Evolutionary conservation across 352 stramenopile genomes (phyloP).

Genomic region (Phytopythium sindhum): DNA sequence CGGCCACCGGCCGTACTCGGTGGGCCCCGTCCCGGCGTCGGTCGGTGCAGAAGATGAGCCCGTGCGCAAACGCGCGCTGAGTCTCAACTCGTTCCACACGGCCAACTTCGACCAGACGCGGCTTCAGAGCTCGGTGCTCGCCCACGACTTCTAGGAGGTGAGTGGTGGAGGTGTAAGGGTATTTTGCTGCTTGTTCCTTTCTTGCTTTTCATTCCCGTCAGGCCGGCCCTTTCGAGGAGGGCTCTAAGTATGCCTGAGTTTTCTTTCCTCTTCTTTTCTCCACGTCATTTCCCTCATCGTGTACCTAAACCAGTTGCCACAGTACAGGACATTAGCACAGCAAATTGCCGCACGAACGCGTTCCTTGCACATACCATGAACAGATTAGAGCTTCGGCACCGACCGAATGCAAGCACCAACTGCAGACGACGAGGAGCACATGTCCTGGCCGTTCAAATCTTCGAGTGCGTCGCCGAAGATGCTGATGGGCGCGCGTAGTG

Average conservation of each 20-base stretch:
- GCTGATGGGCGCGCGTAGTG: background rate
- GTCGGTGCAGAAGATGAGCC: constrained; percentile 23
- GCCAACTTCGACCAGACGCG: constrained; percentile 77
- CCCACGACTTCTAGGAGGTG: constrained; percentile 35
- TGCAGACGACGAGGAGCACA: background rate
- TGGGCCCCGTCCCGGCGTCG: constrained; percentile 18
- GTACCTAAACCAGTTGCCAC: background rate
- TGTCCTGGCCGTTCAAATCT: background rate
- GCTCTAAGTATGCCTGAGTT: background rate
- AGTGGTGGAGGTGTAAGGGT: background rate
- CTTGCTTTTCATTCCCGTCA: background rate
- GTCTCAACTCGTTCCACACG: constrained; percentile 78
- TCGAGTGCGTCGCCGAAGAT: constrained; percentile 8
- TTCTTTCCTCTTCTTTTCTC: background rate
- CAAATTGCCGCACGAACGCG: background rate
- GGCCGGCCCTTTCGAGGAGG: background rate
- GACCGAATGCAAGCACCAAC: background rate
- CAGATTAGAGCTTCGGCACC: background rate
- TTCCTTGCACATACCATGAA: background rate
- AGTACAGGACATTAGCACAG: background rate
- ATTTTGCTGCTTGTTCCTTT: background rate
- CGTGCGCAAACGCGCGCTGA: constrained; percentile 46
- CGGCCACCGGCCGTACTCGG: constrained; percentile 46
- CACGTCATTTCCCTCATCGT: background rate
- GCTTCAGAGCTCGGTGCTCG: constrained; percentile 37